Conservation (phyloP, 2,329 filamentous ascomycete species). For the Fusarium sarcochroum region DNA sequence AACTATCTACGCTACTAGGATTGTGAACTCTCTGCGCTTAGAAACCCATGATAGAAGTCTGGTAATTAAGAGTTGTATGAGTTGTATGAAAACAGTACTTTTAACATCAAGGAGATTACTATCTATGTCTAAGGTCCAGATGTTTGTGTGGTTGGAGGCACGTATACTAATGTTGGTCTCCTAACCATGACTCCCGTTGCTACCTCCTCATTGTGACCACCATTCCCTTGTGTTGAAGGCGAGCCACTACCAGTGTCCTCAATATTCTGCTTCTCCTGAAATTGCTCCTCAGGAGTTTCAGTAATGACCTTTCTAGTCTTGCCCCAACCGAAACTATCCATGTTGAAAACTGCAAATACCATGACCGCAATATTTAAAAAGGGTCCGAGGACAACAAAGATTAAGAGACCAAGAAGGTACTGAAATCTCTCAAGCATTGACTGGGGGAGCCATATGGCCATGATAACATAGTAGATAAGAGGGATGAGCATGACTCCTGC, state of each 20-base stretch:
- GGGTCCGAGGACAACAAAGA: slow-evolving; percentile 44
- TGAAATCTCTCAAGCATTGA: slow-evolving; percentile 42
- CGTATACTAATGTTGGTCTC: slow-evolving; percentile 23
- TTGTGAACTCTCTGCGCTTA: neutral
- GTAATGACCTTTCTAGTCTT: slow-evolving; percentile 45
- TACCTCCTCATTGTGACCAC: neutral
- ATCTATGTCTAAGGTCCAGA: neutral
- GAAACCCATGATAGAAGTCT: neutral
- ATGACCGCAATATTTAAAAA: slow-evolving; percentile 48
- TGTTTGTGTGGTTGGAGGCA: slow-evolving; percentile 8
- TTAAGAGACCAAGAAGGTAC: slow-evolving; percentile 39
- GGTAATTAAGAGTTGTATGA: neutral
- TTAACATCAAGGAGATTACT: neutral
- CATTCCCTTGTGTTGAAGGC: neutral
- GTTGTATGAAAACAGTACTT: neutral
- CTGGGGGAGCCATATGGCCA: slow-evolving; percentile 44
- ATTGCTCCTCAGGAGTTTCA: slow-evolving; percentile 15
- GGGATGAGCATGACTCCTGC: slow-evolving; percentile 47
- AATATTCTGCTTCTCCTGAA: slow-evolving; percentile 14
- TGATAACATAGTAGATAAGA: slow-evolving; percentile 43
- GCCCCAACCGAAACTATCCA: slow-evolving; percentile 49
- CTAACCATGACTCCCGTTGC: neutral
- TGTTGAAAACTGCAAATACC: slow-evolving; percentile 47
- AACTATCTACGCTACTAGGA: neutral
- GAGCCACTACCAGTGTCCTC: neutral